Conservation (phyloP, 768 basidiomycete species). For the Kwoniella newhampshirensis region DNA sequence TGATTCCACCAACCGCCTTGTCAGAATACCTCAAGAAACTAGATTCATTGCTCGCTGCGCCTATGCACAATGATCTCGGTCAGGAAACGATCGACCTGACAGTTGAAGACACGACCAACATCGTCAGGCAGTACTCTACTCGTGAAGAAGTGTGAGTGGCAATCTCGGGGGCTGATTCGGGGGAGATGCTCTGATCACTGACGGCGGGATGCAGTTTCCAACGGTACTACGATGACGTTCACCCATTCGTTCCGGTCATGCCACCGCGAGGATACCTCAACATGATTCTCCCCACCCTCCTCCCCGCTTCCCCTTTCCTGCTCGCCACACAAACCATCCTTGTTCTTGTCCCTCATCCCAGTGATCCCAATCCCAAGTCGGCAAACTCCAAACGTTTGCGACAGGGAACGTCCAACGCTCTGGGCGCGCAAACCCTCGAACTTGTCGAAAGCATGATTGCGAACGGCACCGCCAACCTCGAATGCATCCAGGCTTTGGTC, state of each 20-base stretch:
- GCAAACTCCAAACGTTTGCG: constrained; percentile 41
- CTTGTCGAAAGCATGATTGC: constrained; percentile 31
- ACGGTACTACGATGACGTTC: constrained; percentile 50
- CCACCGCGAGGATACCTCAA: constrained; percentile 39
- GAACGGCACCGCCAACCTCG: constrained; percentile 23
- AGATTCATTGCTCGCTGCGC: constrained; percentile 35
- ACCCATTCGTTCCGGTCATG: constrained; percentile 50
- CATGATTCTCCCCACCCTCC: constrained; percentile 33
- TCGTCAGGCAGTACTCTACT: constrained; percentile 31
- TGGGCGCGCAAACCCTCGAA: constrained; percentile 32
- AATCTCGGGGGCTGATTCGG: background rate
- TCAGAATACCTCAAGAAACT: constrained; percentile 43
- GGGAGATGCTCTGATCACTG: constrained; percentile 1
- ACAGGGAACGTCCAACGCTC: constrained; percentile 26
- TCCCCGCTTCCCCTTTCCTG: constrained; percentile 47
- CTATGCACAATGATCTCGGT: constrained; percentile 6
- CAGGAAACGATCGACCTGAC: constrained; percentile 3
- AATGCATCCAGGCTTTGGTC: constrained; percentile 46
- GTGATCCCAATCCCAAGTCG: constrained; percentile 42
- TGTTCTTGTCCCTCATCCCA: constrained; percentile 41
- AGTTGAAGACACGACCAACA: constrained; percentile 34
- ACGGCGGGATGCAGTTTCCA: constrained; percentile 25
- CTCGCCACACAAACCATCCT: constrained; percentile 48
- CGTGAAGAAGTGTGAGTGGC: constrained; percentile 40
- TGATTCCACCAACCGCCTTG: constrained; percentile 38